Evolutionary conservation across 148 eudicot species (phyloP), one percentile per base, ranked within the genome.

Genomic region (Gaultheria prostrata): DNA sequence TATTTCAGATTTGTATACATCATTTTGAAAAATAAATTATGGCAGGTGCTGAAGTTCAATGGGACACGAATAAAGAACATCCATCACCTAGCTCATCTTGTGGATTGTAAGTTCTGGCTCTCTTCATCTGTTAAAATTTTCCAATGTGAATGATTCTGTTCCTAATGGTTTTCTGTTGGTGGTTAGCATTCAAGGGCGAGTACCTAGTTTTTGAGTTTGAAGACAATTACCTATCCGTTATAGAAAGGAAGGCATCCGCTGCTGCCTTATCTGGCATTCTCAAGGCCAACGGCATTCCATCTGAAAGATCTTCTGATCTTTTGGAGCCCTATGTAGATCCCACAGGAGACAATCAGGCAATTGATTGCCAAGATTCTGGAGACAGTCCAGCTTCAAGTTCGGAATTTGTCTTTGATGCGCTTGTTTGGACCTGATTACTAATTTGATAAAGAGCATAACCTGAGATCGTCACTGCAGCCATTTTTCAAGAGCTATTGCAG

Each of bases 1-100:
- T 51, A 30, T 84, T 74, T 46, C 39, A 1, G 11, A 30, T 71
- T 79, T 70, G 39, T 26, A 6, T 26, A 11, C 72, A n/a, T 75
- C 43, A 8, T 24, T 82, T 26, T 15, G 0, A 82, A 33, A 50
- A 46, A 9, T 14, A 81, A 28, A 39, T 76, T 14, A 57, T 78
- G 30, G 79, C 91, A 95, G 98, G 98, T 96, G 82, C 83, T 96
- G 87, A 96, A 93, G 90, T 83, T 94, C 86, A 96, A 96, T 78
- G 98, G 98, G 65, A 92, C 86, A 72, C 85, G 80, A 51, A 90
- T 96, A 84, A 92, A 83, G 84, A 96, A 94, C 89, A 96, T 96
- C 83, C 98, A 91, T 86, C 98, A 96, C 89, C 89, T 96, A 65
- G 94, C 98, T 69, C 98, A 96, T 88, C 91, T 96, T 28, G 93